Evolutionary conservation across 768 basidiomycete genomes (phyloP), one percentile per base, ranked within the genome.

Genomic region (Daedaleopsis nitida): DNA sequence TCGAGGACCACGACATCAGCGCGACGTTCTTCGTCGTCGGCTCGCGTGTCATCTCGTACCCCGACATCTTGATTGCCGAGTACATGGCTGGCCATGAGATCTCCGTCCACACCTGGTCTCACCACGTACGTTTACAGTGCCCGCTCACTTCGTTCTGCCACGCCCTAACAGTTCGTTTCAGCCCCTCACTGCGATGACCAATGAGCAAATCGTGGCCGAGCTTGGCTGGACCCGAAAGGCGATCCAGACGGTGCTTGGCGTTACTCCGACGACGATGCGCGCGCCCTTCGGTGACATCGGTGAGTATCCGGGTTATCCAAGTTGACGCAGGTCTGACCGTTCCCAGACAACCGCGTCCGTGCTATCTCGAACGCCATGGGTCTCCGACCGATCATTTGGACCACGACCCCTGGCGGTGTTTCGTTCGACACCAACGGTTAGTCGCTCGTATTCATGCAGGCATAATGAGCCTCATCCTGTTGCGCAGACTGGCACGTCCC

Each of bases 1-100:
- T 97, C 39, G 70, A 79, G 35, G 71, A 83, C 58, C 81, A 90
- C 70, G 73, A 85, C 38, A 69, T 96, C 64, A 77, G 72, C 11
- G 85, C 94, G 8, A 98, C 96, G 2, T 98, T 98, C 82, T 98
- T 97, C 78, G 86, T 93, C 49, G 86, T 93, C 3, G 91, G 91
- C 54, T 91, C 89, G 45, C 91, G 95, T 60, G 88, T 90, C 58
- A 81, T 96, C 62, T 89, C 92, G 57, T 82, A 86, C 52, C 89
- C 95, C 13, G 70, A 77, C 14, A 83, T 94, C 60, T 80, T 98
- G 17, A 75, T 91, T 52, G 86, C 91, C 66, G 88, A 92, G 69
- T 92, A 91, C 75, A 89, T 91, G 88, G 57, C 75, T 24, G 89
- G 90, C 47, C 86, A 92, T 70, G 89, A 93, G 72, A 87, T 92